phyloP scores from a whole-genome alignment of 805 yeast genomes.

The Hanseniaspora opuntiae region DNA sequence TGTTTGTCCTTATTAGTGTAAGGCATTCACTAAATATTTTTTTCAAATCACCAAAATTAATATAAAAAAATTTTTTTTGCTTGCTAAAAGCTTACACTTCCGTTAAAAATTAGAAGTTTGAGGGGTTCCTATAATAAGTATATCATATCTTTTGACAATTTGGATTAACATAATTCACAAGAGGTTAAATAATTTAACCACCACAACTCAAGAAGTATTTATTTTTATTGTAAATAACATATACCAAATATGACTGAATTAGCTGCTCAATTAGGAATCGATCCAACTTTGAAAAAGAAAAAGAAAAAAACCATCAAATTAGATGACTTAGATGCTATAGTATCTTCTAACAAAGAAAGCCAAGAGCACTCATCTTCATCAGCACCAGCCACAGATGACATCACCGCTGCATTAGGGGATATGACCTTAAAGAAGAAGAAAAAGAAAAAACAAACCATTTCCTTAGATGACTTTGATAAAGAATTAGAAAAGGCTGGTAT shows the following conservation, averaged over 20 bases:
- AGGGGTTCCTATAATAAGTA: no score
- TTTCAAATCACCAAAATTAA: neutral
- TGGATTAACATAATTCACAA: no score
- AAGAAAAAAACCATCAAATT: constrained; percentile 39
- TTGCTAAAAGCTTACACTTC: neutral
- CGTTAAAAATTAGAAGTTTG: neutral
- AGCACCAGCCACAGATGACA: constrained; percentile 24
- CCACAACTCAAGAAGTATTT: no score
- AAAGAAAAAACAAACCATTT: constrained; percentile 56
- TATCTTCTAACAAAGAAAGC: constrained; percentile 54
- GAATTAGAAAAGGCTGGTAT: constrained; percentile 85
- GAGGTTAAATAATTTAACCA: no score
- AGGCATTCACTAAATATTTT: neutral
- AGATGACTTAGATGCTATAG: constrained; percentile 25
- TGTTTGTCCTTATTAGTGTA: neutral
- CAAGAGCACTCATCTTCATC: constrained; percentile 41
- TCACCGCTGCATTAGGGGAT: constrained; percentile 54
- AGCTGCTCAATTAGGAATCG: constrained; percentile 44
- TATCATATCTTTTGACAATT: no score
- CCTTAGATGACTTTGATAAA: constrained; percentile 71
- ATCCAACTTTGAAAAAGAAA: constrained; percentile 64
- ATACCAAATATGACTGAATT: constrained; percentile 19
- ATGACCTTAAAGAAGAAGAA: constrained; percentile 68
- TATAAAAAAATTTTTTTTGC: neutral
- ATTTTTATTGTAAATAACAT: no score